Evolutionary conservation across 495 filamentous ascomycete species (phyloP).

Genomic region (Xylaria cubensis): DNA sequence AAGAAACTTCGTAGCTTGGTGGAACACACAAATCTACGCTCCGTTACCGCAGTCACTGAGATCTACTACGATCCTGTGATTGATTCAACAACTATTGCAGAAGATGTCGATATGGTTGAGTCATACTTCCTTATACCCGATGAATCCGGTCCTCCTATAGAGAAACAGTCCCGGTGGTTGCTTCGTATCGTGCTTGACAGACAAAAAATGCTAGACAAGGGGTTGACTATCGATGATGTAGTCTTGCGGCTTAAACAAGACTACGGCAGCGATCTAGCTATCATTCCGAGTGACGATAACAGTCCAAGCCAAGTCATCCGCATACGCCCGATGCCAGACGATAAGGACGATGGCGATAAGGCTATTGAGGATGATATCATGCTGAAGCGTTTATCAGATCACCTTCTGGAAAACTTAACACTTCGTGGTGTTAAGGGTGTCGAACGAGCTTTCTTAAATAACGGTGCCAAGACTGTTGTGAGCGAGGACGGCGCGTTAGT

Average conservation of each 20-base stretch:
- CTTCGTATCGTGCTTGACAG: constrained; percentile 93
- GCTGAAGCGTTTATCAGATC: constrained; percentile 86
- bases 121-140: constrained; percentile 97
- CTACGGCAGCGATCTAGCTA: constrained; percentile 84
- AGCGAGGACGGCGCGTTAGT: constrained; percentile 72
- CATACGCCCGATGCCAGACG: constrained; percentile 79
- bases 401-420: constrained; percentile 87
- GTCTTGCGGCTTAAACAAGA: constrained; percentile 85
- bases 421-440: constrained; percentile 89
- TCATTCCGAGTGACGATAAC: constrained; percentile 98
- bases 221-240: constrained; percentile 88
- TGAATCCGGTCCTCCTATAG: constrained; percentile 71
- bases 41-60: constrained; percentile 88
- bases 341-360: constrained; percentile 79
- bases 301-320: constrained; percentile 94
- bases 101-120: constrained; percentile 91
- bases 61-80: constrained; percentile 98
- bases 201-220: constrained; percentile 93
- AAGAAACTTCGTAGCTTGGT: constrained; percentile 85
- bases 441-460: constrained; percentile 89
- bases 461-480: constrained; percentile 68
- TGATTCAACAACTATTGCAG: constrained; percentile 79
- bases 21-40: constrained; percentile 94
- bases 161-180: constrained; percentile 89
- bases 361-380: constrained; percentile 87